phyloP scores from a whole-genome alignment of 805 yeast genomes.

The Metschnikowia anglica region DNA sequence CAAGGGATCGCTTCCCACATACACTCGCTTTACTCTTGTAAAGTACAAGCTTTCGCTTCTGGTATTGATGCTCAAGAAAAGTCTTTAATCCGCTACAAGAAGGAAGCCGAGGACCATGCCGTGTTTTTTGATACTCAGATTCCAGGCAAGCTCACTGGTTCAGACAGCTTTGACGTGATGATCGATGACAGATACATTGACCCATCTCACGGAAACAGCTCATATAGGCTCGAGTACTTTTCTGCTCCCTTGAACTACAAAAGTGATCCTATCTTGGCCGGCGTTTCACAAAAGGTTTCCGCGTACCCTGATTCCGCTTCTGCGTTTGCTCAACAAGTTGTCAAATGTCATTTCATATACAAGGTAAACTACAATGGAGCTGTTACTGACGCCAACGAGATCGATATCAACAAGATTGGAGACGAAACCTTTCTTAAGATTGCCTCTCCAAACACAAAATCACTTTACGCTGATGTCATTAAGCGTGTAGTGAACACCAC shows the following conservation, averaged over 20 bases:
- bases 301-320: constrained; percentile 16
- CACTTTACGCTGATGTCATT: constrained; percentile 71
- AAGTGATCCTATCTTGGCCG: constrained; percentile 45
- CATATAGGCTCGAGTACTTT: constrained; percentile 75
- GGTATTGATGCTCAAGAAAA: constrained; percentile 53
- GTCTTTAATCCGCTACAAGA: constrained; percentile 72
- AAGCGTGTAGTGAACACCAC: constrained; percentile 66
- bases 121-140: constrained; percentile 79
- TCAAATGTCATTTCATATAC: constrained; percentile 81
- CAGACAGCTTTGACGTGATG: constrained; percentile 56
- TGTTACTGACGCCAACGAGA: constrained; percentile 33
- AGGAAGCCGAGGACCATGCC: constrained; percentile 82
- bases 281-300: constrained; percentile 35
- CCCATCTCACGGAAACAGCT: constrained; percentile 40
- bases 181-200: constrained; percentile 84
- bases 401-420: constrained; percentile 65
- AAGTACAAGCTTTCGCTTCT: constrained; percentile 70
- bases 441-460: constrained; percentile 77
- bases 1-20: constrained; percentile 80
- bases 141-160: constrained; percentile 39
- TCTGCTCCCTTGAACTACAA: constrained; percentile 58
- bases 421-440: constrained; percentile 76
- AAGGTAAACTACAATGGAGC: constrained; percentile 46
- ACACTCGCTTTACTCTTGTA: constrained; percentile 87
- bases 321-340: constrained; percentile 44